Conservation (phyloP, 2,329 filamentous ascomycete genomes). For the Aureobasidium namibiae region DNA sequence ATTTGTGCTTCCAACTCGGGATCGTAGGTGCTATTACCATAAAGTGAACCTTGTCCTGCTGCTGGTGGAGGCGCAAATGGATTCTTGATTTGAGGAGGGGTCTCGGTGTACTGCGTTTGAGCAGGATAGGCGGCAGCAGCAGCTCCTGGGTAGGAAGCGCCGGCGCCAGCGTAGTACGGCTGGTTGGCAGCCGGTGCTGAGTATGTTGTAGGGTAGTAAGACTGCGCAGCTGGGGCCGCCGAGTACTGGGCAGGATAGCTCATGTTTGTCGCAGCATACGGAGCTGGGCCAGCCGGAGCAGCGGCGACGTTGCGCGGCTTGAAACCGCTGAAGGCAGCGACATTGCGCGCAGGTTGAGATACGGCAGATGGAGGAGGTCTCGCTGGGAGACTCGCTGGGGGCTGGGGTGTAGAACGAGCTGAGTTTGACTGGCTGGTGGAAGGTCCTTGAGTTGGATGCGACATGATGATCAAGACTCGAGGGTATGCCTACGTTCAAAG, state of each 20-base stretch:
- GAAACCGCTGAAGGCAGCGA: slow-evolving; percentile 47
- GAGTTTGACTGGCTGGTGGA: slow-evolving; percentile 17
- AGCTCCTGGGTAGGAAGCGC: slow-evolving; percentile 18
- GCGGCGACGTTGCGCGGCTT: slow-evolving; percentile 50
- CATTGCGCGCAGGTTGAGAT: slow-evolving; percentile 9
- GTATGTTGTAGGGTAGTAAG: slow-evolving; percentile 4
- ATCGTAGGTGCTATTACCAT: slow-evolving; percentile 42
- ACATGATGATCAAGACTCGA: slow-evolving; percentile 53
- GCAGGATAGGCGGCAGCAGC: slow-evolving; percentile 22
- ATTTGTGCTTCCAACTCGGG: slow-evolving; percentile 85
- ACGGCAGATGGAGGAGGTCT: slow-evolving; percentile 25
- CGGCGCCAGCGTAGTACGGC: slow-evolving; percentile 33
- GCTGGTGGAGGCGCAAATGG: slow-evolving; percentile 60
- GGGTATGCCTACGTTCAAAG: slow-evolving; percentile 10
- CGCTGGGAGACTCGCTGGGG: slow-evolving; percentile 14
- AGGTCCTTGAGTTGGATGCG: slow-evolving; percentile 79
- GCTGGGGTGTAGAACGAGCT: slow-evolving; percentile 13
- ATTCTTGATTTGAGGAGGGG: slow-evolving; percentile 65
- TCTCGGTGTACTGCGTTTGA: slow-evolving; percentile 17
- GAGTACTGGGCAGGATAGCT: slow-evolving; percentile 12
- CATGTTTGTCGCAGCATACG: slow-evolving; percentile 11
- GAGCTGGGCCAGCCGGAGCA: not conserved
- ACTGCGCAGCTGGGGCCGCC: slow-evolving; percentile 7
- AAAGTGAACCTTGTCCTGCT: slow-evolving; percentile 17
- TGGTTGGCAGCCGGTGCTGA: slow-evolving; percentile 16